Conservation (phyloP, 1,284 basidiomycete species). For the Pascua guehoae region DNA sequence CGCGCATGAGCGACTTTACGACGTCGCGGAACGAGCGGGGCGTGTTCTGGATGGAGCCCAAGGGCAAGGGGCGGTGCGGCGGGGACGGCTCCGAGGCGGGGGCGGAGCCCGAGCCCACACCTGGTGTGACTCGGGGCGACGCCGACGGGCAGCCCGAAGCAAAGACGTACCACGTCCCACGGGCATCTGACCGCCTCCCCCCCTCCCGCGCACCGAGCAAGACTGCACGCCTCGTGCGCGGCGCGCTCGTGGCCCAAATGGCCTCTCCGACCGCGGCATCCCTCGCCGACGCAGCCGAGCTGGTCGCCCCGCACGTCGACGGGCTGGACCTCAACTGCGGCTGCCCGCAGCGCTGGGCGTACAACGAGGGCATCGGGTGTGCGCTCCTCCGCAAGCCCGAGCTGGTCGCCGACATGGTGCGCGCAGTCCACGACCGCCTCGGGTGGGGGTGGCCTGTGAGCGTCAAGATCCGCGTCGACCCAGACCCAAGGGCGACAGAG, state of each 20-base stretch:
- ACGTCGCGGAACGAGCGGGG: constrained; percentile 55
- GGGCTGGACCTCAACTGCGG: constrained; percentile 60
- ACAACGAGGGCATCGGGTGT: constrained; percentile 57
- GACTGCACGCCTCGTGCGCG: constrained; percentile 48
- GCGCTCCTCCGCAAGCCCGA: constrained; percentile 59
- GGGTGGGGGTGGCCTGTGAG: constrained; percentile 57
- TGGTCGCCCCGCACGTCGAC: constrained; percentile 54
- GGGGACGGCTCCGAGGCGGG: background rate
- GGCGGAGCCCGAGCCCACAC: background rate
- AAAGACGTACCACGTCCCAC: constrained; percentile 24
- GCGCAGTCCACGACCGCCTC: constrained; percentile 54
- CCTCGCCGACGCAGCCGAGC: constrained; percentile 58
- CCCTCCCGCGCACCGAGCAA: constrained; percentile 19
- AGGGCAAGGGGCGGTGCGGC: background rate
- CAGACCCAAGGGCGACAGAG: constrained; percentile 54
- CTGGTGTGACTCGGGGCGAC: background rate
- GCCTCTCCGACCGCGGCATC: constrained; percentile 54
- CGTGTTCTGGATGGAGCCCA: constrained; percentile 51
- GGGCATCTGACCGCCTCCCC: constrained; percentile 32
- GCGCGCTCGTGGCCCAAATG: constrained; percentile 57
- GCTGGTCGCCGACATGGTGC: constrained; percentile 57
- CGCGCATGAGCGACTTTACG: constrained; percentile 56
- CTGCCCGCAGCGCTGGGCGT: constrained; percentile 57
- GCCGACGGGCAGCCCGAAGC: background rate
- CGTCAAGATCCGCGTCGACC: constrained; percentile 60